These are phyloP conservation scores for Melanomma pulvis-pyrius DNA, from an alignment of 495 filamentous ascomycete species.

Conservation along the genomic window DNA sequence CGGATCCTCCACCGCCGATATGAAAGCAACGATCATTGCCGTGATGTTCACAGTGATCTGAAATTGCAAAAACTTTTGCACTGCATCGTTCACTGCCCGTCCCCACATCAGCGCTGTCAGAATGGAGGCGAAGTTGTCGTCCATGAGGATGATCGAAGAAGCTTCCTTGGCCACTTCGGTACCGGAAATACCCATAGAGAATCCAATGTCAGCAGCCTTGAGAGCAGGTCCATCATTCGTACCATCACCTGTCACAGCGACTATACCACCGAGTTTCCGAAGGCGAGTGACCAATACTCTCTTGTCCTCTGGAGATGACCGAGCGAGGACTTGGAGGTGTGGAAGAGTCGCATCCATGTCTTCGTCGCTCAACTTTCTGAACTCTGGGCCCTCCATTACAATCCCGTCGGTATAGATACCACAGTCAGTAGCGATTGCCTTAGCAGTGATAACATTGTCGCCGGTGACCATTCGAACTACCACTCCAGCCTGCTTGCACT, in stretches of 20 bases:
- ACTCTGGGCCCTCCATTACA: conserved; percentile 82
- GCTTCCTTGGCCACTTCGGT: conserved; percentile 95
- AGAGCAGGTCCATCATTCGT: conserved; percentile 89
- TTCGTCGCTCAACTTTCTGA: conserved; percentile 71
- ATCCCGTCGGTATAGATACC: conserved; percentile 77
- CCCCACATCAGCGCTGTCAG: conserved; percentile 91
- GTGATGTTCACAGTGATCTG: conserved; percentile 92
- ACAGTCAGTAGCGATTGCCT: conserved; percentile 80
- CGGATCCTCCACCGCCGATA: conserved; percentile 73
- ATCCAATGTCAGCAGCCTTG: conserved; percentile 84
- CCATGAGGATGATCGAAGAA: conserved; percentile 87
- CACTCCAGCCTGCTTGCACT: conserved; percentile 77
- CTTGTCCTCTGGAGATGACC: conserved; percentile 88
- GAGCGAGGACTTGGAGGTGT: conserved; percentile 77
- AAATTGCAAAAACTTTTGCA: conserved; percentile 89
- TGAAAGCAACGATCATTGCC: conserved; percentile 79
- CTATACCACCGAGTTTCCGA: conserved; percentile 75
- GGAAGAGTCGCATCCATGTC: conserved; percentile 76
- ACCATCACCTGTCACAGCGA: conserved; percentile 85
- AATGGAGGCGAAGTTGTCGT: conserved; percentile 88
- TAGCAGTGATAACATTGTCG: conserved; percentile 80
- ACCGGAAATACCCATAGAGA: conserved; percentile 90
- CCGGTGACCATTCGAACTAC: conserved; percentile 90
- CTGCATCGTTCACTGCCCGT: conserved; percentile 86
- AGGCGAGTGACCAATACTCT: conserved; percentile 74